phyloP scores from a whole-genome alignment of 2,329 filamentous ascomycete genomes.

The Colletotrichum incanum region DNA sequence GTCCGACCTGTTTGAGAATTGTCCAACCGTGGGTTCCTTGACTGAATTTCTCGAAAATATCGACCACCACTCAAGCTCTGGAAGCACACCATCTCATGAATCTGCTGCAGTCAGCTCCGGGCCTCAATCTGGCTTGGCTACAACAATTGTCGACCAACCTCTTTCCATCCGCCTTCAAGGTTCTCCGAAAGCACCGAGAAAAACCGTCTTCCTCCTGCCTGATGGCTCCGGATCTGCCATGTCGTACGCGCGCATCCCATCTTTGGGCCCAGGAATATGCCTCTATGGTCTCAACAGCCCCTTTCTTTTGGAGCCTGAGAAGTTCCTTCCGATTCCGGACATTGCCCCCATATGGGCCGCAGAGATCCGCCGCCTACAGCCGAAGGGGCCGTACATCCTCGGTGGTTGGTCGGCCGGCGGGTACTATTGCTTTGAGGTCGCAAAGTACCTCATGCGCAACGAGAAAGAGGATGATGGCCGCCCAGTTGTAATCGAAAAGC shows the following conservation, averaged over 20 bases:
- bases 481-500: not conserved
- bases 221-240: not conserved
- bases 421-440: not conserved
- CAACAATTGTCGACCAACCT: not conserved
- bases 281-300: constrained; percentile 1
- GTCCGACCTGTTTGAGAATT: not conserved
- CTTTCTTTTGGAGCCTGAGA: not conserved
- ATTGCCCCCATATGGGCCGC: not conserved
- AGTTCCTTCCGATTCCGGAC: not conserved
- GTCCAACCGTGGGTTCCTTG: constrained; percentile 1
- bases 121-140: not conserved
- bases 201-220: not conserved
- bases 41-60: not conserved
- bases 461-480: not conserved
- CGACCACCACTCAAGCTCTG: not conserved
- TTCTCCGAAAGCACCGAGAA: not conserved
- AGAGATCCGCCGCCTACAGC: not conserved
- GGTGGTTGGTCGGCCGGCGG: not conserved
- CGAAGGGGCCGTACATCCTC: not conserved
- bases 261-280: not conserved
- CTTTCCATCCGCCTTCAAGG: not conserved
- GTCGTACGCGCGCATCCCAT: not conserved
- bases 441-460: not conserved
- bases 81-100: not conserved
- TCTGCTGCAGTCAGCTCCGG: not conserved